Evolutionary conservation across 176 grass and related monocot genomes (phyloP).

Genomic region (Otatea glauca): DNA sequence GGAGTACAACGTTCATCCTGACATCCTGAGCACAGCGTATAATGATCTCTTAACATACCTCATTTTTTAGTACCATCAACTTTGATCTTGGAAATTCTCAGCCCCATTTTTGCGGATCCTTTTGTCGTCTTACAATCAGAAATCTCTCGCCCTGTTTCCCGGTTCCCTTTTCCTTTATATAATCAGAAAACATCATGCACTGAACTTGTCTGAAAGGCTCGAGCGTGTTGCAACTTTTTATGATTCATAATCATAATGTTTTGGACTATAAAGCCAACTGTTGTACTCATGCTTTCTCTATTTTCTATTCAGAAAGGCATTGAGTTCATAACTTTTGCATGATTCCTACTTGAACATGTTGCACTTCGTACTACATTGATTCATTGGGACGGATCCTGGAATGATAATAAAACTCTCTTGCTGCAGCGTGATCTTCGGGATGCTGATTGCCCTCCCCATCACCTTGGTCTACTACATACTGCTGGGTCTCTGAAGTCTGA

Average conservation of each 20-base stretch:
- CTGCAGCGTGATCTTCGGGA: slow-evolving; percentile 81
- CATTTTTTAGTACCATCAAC: neutral
- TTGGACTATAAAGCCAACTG: neutral
- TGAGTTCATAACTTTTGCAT: neutral
- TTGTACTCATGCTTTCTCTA: neutral
- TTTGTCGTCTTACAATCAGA: neutral
- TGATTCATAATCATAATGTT: slow-evolving; percentile 30
- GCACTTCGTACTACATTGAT: neutral
- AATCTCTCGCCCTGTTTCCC: neutral
- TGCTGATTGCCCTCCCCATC: slow-evolving; percentile 88
- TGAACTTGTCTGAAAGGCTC: neutral
- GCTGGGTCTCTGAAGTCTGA: slow-evolving; percentile 42
- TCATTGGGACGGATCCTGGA: neutral
- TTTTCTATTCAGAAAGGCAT: neutral
- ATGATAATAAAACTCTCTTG: slow-evolving; percentile 10
- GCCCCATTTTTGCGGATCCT: neutral
- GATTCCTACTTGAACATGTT: neutral
- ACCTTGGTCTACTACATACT: slow-evolving; percentile 89
- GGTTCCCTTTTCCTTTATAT: neutral
- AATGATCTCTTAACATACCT: slow-evolving; percentile 25
- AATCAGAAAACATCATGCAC: neutral
- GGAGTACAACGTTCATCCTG: slow-evolving; percentile 85
- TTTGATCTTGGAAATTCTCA: neutral
- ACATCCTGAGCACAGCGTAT: slow-evolving; percentile 87
- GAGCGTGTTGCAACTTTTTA: slow-evolving; percentile 7